phyloP scores from a whole-genome alignment of 1,284 basidiomycete genomes.

The Melampsora abietis-canadensis region DNA sequence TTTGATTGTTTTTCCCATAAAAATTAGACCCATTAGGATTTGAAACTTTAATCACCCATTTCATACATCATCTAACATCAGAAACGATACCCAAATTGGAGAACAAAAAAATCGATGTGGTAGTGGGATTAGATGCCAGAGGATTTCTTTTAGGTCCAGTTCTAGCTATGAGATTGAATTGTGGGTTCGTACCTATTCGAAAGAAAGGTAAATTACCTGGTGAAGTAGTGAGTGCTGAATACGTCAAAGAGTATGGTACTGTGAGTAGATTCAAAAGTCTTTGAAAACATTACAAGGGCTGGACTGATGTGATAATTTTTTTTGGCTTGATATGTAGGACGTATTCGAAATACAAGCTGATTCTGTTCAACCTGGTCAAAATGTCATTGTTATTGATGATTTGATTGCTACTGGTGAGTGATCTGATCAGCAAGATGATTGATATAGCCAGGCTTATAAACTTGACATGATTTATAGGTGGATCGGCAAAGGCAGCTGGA shows the following conservation, averaged over 20 bases:
- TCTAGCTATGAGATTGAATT: slow-evolving; percentile 83
- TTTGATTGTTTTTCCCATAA: neutral
- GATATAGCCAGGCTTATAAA: neutral
- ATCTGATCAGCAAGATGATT: neutral
- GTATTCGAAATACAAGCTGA: slow-evolving; percentile 90
- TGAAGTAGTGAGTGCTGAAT: slow-evolving; percentile 69
- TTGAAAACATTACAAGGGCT: neutral
- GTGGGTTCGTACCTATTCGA: slow-evolving; percentile 92
- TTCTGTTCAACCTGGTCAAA: slow-evolving; percentile 76
- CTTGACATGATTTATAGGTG: slow-evolving; percentile 60
- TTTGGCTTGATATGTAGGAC: slow-evolving; percentile 60
- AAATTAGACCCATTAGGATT: slow-evolving; percentile 51
- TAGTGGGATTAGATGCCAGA: slow-evolving; percentile 92
- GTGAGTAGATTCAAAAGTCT: slow-evolving; percentile 57
- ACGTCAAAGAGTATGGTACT: slow-evolving; percentile 89
- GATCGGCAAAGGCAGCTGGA: slow-evolving; percentile 89
- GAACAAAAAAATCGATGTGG: slow-evolving; percentile 76
- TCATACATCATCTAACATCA: slow-evolving; percentile 80
- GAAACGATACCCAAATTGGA: slow-evolving; percentile 60
- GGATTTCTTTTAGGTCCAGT: slow-evolving; percentile 94
- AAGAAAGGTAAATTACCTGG: slow-evolving; percentile 95
- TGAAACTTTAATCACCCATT: slow-evolving; percentile 77
- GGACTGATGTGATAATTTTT: neutral
- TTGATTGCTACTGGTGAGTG: slow-evolving; percentile 84
- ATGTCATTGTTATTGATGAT: slow-evolving; percentile 87